A percentile compares a stretch with the other conserved stretches of the same genome.
phyloP scores from a whole-genome alignment of 805 yeast species.

The Yamadazyma olivae region DNA sequence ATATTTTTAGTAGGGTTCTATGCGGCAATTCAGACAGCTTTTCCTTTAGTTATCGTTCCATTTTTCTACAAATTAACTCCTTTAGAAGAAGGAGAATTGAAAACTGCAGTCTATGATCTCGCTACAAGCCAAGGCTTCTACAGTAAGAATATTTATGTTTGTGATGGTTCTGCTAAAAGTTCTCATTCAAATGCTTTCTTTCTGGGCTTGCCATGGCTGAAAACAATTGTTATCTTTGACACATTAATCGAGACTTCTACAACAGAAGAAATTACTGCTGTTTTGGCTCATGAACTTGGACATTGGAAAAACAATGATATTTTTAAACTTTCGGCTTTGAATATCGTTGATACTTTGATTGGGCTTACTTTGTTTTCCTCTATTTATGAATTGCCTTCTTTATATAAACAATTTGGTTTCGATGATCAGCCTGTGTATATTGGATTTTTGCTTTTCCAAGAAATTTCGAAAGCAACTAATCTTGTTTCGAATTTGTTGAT shows the following conservation, averaged over 20 bases:
- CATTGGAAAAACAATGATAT: conserved; percentile 3
- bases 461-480: neutral
- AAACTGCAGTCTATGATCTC: conserved; percentile 69
- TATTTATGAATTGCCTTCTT: neutral
- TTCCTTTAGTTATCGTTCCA: conserved; percentile 85
- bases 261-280: conserved; percentile 48
- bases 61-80: conserved; percentile 87
- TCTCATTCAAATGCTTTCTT: conserved; percentile 95
- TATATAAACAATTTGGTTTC: conserved; percentile 7
- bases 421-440: conserved; percentile 3
- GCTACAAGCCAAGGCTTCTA: conserved; percentile 80
- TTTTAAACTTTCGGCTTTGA: neutral
- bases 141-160: conserved; percentile 72
- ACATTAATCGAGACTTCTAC: conserved; percentile 79
- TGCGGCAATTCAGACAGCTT: conserved; percentile 67
- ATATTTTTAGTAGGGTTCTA: conserved; percentile 61
- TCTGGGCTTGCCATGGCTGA: conserved; percentile 92
- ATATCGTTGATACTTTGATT: neutral
- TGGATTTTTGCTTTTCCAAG: conserved; percentile 3
- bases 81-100: conserved; percentile 82
- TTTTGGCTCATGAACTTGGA: conserved; percentile 5
- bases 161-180: conserved; percentile 95
- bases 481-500: neutral
- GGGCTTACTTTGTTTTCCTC: conserved; percentile 6
- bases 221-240: conserved; percentile 89